These are phyloP conservation scores for Vinca minor DNA, from an alignment of 257 asterid genomes.

Conservation along the genomic window DNA sequence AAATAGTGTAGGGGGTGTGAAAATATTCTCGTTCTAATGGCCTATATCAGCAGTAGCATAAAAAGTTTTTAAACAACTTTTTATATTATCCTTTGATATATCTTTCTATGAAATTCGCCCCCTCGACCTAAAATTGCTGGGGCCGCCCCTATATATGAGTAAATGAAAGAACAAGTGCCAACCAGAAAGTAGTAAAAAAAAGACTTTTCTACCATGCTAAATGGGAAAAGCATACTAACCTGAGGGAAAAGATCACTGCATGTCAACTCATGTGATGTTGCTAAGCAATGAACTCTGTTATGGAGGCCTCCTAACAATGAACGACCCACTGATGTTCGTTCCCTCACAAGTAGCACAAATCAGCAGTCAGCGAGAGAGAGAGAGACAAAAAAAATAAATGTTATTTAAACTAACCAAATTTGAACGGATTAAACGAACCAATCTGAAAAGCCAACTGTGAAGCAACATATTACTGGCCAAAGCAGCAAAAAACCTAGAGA, in stretches of 20 bases:
- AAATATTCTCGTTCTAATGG: too few relatives aligned
- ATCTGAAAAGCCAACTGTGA: not conserved
- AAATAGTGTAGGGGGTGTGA: not conserved
- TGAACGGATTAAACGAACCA: not conserved
- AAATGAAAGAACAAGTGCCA: not conserved
- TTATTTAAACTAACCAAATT: not conserved
- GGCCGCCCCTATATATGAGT: not conserved
- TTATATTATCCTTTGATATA: too few relatives aligned
- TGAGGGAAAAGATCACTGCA: constrained; percentile 37
- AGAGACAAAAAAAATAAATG: not conserved
- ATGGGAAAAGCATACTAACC: constrained; percentile 29
- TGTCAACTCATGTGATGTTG: constrained; percentile 30
- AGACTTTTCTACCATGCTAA: constrained; percentile 3
- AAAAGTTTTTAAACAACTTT: too few relatives aligned
- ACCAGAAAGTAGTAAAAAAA: not conserved
- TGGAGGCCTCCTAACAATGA: constrained; percentile 51
- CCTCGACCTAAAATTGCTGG: too few relatives aligned
- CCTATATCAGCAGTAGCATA: too few relatives aligned
- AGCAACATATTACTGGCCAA: not conserved
- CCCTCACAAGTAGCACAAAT: not conserved
- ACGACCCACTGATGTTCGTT: constrained; percentile 44
- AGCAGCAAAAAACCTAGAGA: not conserved
- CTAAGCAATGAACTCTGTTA: constrained; percentile 33
- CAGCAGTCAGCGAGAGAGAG: not conserved
- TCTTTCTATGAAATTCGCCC: too few relatives aligned